Evolutionary conservation across 129 eudicot genomes (phyloP).

Genomic region (Lactuca saligna): DNA sequence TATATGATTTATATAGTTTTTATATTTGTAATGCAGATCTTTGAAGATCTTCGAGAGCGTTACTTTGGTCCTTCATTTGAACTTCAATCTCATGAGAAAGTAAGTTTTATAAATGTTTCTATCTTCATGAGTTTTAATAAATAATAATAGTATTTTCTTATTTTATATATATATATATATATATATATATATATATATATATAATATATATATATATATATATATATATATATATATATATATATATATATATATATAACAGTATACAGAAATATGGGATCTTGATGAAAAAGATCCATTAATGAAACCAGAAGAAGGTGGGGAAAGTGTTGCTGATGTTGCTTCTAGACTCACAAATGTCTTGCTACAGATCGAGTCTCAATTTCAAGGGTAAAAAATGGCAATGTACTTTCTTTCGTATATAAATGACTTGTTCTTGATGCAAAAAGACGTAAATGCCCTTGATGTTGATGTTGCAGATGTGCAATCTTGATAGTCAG

Average conservation of each 20-base stretch:
- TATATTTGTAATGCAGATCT: too few relatives aligned
- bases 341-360: conserved; percentile 80
- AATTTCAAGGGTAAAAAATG: conserved; percentile 62
- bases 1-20: too few relatives aligned
- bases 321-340: conserved; percentile 96
- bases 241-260: background rate
- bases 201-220: background rate
- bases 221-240: background rate
- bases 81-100: conserved; percentile 86
- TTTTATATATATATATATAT: background rate
- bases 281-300: conserved; percentile 89
- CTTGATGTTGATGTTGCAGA: conserved; percentile 39
- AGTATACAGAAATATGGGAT: conserved; percentile 93
- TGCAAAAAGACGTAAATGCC: background rate
- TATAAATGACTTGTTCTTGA: background rate
- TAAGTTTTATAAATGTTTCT: conserved; percentile 31
- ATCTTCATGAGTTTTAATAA: conserved; percentile 11
- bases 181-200: background rate
- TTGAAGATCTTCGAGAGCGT: conserved; percentile 78
- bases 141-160: background rate
- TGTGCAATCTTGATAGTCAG: conserved; percentile 78
- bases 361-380: conserved; percentile 58
- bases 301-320: conserved; percentile 77
- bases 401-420: background rate
- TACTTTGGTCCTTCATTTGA: conserved; percentile 87